Conservation (phyloP, 1,284 basidiomycete species). For the Anthracocystis setariae region DNA sequence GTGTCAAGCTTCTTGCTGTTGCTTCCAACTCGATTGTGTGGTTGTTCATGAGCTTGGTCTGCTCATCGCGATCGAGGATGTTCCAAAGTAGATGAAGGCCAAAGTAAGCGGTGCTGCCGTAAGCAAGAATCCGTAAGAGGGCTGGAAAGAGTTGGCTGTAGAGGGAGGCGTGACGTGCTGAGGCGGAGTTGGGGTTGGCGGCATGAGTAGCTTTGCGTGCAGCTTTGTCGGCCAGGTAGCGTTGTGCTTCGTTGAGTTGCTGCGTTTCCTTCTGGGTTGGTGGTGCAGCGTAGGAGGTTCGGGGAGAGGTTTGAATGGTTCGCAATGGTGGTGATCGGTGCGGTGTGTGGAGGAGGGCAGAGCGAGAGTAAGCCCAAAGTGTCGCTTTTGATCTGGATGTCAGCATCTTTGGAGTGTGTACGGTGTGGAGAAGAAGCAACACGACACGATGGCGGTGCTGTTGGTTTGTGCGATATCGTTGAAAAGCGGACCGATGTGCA, state of each 20-base stretch:
- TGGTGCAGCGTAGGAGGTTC: slow-evolving; percentile 5
- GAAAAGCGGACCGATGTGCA: too few relatives aligned
- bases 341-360: neutral
- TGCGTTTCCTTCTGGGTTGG: slow-evolving; percentile 6
- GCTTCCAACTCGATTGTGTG: slow-evolving; percentile 36
- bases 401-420: slow-evolving; percentile 6
- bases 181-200: slow-evolving; percentile 25
- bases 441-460: too few relatives aligned
- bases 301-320: slow-evolving; percentile 6
- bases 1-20: slow-evolving; percentile 31
- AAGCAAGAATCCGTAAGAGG: slow-evolving; percentile 60
- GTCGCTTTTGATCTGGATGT: neutral
- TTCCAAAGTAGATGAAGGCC: slow-evolving; percentile 62
- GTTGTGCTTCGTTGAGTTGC: slow-evolving; percentile 39
- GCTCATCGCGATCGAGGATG: slow-evolving; percentile 53
- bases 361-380: neutral
- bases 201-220: slow-evolving; percentile 19
- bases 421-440: slow-evolving; percentile 1
- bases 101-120: slow-evolving; percentile 63
- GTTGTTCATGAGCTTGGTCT: slow-evolving; percentile 30
- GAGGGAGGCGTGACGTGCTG: slow-evolving; percentile 51
- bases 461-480: slow-evolving; percentile 7
- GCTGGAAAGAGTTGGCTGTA: slow-evolving; percentile 62
- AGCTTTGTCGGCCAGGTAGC: slow-evolving; percentile 40
- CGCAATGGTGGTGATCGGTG: neutral